A percentile compares a stretch with the other conserved stretches of the same genome.
These are phyloP conservation scores for Nadsonia starkeyi-henricii DNA, from an alignment of 1,139 yeast genomes.

Conservation along the genomic window DNA sequence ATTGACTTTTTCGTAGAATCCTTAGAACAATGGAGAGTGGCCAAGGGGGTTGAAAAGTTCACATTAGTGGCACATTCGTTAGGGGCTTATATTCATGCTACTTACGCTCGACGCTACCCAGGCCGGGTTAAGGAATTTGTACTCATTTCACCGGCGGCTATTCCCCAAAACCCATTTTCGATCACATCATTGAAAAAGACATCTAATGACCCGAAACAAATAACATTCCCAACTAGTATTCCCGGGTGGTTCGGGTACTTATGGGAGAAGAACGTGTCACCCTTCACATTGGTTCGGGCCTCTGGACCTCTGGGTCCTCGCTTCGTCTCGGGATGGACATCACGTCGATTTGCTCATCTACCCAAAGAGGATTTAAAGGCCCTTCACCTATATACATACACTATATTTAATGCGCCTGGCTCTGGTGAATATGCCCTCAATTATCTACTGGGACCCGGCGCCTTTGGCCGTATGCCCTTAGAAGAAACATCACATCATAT, in stretches of 20 bases:
- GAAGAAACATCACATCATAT: constrained; percentile 40
- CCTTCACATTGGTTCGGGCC: constrained; percentile 26
- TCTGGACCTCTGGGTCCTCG: constrained; percentile 29
- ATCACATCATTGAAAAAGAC: constrained; percentile 12
- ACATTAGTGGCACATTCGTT: constrained; percentile 81
- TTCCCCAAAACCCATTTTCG: constrained; percentile 26
- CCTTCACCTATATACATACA: constrained; percentile 45
- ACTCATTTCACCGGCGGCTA: constrained; percentile 82
- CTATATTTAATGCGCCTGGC: constrained; percentile 45
- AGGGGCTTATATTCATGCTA: constrained; percentile 78
- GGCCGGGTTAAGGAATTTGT: constrained; percentile 48
- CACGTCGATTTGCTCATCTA: constrained; percentile 25
- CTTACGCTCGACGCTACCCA: constrained; percentile 68
- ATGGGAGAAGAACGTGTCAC: constrained; percentile 29
- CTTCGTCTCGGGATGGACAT: constrained; percentile 28
- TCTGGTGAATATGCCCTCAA: constrained; percentile 55
- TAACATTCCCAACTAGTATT: constrained; percentile 3
- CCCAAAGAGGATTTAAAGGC: constrained; percentile 18
- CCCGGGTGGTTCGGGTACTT: constrained; percentile 22
- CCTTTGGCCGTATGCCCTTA: constrained; percentile 65
- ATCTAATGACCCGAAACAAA: constrained; percentile 3
- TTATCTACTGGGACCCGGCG: constrained; percentile 55
- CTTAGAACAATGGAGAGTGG: constrained; percentile 70
- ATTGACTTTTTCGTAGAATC: constrained; percentile 58
- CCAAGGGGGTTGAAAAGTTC: constrained; percentile 37